Evolutionary conservation across 2,329 filamentous ascomycete species (phyloP).

Genomic region (Aaosphaeria pasadenensis): DNA sequence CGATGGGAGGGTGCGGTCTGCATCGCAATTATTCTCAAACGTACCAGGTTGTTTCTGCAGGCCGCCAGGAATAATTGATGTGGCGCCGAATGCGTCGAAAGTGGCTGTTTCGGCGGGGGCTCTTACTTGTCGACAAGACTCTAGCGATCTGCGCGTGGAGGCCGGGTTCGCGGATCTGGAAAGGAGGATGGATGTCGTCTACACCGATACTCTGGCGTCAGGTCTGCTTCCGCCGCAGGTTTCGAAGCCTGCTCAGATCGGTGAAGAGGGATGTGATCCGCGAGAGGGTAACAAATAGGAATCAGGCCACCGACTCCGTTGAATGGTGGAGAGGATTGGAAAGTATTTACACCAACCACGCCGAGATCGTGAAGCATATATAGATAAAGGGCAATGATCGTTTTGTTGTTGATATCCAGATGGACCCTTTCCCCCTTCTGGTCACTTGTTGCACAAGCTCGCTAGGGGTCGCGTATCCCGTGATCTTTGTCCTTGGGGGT

Average conservation of each 20-base stretch:
- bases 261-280: too few relatives aligned
- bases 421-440: too few relatives aligned
- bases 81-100: conserved; percentile 28
- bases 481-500: conserved; percentile 21
- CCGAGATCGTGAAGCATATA: too few relatives aligned
- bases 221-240: too few relatives aligned
- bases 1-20: conserved; percentile 18
- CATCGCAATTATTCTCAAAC: conserved; percentile 27
- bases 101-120: conserved; percentile 33
- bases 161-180: conserved; percentile 23
- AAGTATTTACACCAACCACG: too few relatives aligned
- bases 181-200: conserved; percentile 8
- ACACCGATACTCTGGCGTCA: background rate
- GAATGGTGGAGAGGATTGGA: too few relatives aligned
- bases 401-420: too few relatives aligned
- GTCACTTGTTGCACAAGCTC: conserved; percentile 25
- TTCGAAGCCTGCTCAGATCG: too few relatives aligned
- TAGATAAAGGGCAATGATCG: too few relatives aligned
- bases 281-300: too few relatives aligned
- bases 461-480: conserved; percentile 28
- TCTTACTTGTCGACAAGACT: conserved; percentile 24
- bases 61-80: conserved; percentile 27
- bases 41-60: conserved; percentile 35
- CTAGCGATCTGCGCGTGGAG: conserved; percentile 26
- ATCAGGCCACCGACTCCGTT: too few relatives aligned